Evolutionary conservation across 208 protist genomes (phyloP).

Genomic region (Trypanosomatidae sp.): DNA sequence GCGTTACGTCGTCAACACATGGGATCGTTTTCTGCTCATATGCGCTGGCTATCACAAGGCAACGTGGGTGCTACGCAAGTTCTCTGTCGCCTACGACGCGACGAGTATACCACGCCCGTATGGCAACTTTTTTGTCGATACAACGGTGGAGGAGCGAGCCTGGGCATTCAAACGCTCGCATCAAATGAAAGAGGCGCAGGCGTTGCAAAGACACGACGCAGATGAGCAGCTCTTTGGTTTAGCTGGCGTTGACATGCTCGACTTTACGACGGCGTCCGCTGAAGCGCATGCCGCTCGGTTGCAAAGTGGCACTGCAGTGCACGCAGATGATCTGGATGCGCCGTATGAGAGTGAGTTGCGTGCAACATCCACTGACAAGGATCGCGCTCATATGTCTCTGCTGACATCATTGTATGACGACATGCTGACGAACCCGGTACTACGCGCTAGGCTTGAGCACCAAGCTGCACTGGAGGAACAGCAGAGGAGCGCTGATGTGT

Average conservation of each 20-base stretch:
- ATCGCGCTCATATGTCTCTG: neutral
- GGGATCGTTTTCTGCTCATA: too few relatives aligned
- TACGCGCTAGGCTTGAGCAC: neutral
- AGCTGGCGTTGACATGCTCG: slow-evolving; percentile 44
- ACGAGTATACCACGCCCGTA: slow-evolving; percentile 71
- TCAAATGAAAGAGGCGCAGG: slow-evolving; percentile 81
- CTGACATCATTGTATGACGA: neutral
- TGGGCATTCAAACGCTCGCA: slow-evolving; percentile 80
- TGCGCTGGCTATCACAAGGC: slow-evolving; percentile 75
- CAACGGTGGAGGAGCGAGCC: slow-evolving; percentile 78
- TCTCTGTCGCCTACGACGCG: slow-evolving; percentile 53
- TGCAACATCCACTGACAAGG: neutral
- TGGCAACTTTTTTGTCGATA: slow-evolving; percentile 88
- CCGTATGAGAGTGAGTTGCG: slow-evolving; percentile 33
- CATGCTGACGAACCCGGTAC: neutral
- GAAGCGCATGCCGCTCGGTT: slow-evolving; percentile 68
- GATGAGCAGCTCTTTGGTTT: slow-evolving; percentile 71
- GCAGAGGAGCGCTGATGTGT: neutral
- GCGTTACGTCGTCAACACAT: too few relatives aligned
- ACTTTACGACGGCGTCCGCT: slow-evolving; percentile 40
- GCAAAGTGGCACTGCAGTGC: slow-evolving; percentile 72
- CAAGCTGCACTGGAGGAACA: neutral
- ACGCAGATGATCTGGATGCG: slow-evolving; percentile 64
- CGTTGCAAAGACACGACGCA: slow-evolving; percentile 64
- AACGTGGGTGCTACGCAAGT: slow-evolving; percentile 82